Base-by-base conservation (phyloP, 306 rosid genomes). In the Vicia villosa region DNA sequence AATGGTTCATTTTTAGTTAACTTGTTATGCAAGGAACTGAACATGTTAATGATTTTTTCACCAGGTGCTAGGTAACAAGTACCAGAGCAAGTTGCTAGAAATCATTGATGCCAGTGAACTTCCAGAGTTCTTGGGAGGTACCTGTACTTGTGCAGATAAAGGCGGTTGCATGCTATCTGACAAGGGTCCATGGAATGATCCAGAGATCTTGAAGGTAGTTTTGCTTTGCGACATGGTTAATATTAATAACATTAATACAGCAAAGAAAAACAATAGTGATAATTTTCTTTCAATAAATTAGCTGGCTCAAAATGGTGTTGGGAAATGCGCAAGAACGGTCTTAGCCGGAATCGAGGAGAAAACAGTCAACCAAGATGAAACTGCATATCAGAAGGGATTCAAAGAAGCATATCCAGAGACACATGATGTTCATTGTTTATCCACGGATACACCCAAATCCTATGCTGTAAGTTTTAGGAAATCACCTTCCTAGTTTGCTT, bases 121-220 rank as follows among this genome's bases (percentile, higher is more conserved):
- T 77, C 99, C 97, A 10, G 96, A 91, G 61, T 95, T 95, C 81
- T 64, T 91, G 62, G 99, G 99, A 59, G 99, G 99, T 37, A 58
- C 92, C 63, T 95, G 99, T 75, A 87, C 95, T 63, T 95, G 99
- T 68, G 95, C 78, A 1, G 91, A 89, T 55, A 89, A 91, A 83
- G 99, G 97, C 22, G 99, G 99, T 7, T 95, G 99, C 66, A 87
- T 95, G 97, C 86, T 85, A 64, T 87, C 99, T 0, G 99, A 95
- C 80, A 95, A 91, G 90, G 99, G 99, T n/a, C 99, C 99, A 5
- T 95, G 99, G 99, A 95, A 91, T 69, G 93, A 95, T 66, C 84
- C 91, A 19, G 95, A 89, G 0, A 91, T 89, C 58, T 67, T 81
- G 52, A 86, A 85, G 97, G 99, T 93, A 76, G 61, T 66, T 52